phyloP scores from a whole-genome alignment of 2,329 filamentous ascomycete genomes.

The Gyromitra esculenta region DNA sequence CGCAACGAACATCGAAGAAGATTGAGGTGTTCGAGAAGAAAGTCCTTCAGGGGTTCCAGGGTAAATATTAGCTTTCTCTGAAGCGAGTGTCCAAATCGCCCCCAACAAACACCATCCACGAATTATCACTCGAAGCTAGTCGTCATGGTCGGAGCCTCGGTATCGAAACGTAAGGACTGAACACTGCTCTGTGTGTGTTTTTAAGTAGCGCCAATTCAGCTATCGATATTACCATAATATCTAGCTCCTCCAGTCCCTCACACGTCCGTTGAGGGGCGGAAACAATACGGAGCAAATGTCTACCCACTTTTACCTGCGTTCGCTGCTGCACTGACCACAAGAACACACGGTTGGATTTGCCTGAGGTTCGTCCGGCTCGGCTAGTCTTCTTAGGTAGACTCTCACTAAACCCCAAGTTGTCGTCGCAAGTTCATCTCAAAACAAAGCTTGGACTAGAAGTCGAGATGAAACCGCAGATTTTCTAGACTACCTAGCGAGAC shows the following conservation, averaged over 20 bases:
- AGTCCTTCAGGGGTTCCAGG: neutral
- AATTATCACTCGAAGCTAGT: conserved; percentile 11
- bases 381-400: neutral
- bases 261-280: neutral
- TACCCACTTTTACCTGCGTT: neutral
- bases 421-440: conserved; percentile 11
- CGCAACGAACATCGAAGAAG: neutral
- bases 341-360: neutral
- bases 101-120: neutral
- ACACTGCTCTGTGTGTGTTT: neutral
- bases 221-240: neutral
- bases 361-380: neutral
- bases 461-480: conserved; percentile 6
- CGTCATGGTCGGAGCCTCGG: neutral
- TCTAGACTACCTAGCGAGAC: conserved; percentile 6
- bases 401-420: conserved; percentile 8
- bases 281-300: neutral
- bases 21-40: neutral
- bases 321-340: too few relatives aligned
- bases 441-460: neutral
- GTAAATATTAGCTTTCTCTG: neutral
- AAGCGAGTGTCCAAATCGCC: neutral
- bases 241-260: neutral
- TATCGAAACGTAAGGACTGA: neutral
- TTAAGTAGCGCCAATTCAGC: neutral